These are phyloP conservation scores for Backusella parvicylindrica DNA, from an alignment of 192 early-diverging fungal species.

Conservation along the genomic window DNA sequence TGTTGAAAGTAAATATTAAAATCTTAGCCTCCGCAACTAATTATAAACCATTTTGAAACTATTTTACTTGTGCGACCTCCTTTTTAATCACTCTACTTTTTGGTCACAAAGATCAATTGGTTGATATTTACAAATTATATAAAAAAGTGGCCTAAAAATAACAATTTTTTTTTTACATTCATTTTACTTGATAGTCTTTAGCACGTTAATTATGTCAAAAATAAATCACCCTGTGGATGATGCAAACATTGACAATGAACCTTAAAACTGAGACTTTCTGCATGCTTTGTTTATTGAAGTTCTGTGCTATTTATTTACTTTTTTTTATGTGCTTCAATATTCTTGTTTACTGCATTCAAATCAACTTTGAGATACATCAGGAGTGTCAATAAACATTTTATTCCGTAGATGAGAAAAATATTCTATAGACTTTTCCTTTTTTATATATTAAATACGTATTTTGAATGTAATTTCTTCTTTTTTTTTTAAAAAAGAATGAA, in stretches of 20 bases:
- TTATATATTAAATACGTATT: neutral
- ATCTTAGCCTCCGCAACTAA: neutral
- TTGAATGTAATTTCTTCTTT: neutral
- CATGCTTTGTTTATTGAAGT: neutral
- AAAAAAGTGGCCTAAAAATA: neutral
- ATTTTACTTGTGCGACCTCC: neutral
- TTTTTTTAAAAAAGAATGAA: neutral
- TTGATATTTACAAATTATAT: neutral
- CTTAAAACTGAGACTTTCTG: neutral
- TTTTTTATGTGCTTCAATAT: neutral
- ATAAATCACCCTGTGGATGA: neutral
- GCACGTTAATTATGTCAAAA: neutral
- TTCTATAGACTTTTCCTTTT: neutral
- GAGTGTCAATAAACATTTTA: neutral
- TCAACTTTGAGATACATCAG: neutral
- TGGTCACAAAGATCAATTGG: neutral
- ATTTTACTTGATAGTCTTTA: neutral
- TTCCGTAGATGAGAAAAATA: neutral
- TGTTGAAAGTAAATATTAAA: conserved; percentile 3
- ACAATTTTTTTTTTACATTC: neutral
- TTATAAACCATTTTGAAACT: conserved; percentile 6
- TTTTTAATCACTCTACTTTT: conserved; percentile 1
- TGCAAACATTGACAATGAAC: conserved; percentile 1
- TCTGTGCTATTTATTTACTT: neutral
- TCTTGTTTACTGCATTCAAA: neutral